phyloP scores from a whole-genome alignment of 2,329 filamentous ascomycete species.

The Arthrocladium fulminans region DNA sequence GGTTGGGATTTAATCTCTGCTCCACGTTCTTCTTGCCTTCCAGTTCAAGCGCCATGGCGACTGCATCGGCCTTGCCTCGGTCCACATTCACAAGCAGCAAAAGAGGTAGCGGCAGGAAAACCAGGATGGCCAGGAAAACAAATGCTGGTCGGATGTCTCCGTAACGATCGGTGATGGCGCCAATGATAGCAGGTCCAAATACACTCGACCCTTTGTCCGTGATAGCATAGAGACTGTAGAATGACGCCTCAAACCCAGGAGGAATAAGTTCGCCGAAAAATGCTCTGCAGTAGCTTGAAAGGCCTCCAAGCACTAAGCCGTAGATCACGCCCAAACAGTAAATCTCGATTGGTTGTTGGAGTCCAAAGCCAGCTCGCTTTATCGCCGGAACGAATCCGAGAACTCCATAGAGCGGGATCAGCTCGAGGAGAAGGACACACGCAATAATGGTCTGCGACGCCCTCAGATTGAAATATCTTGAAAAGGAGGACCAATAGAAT shows the following conservation, averaged over 20 bases:
- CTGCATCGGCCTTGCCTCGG: slow-evolving; percentile 61
- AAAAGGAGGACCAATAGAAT: slow-evolving; percentile 78
- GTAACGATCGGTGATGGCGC: slow-evolving; percentile 76
- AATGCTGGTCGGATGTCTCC: slow-evolving; percentile 80
- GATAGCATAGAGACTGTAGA: slow-evolving; percentile 93
- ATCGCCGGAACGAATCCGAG: slow-evolving; percentile 79
- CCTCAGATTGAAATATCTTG: slow-evolving; percentile 57
- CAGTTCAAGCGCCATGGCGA: slow-evolving; percentile 50
- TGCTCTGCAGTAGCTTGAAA: slow-evolving; percentile 84
- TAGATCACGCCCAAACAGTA: slow-evolving; percentile 85
- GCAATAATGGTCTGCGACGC: slow-evolving; percentile 83
- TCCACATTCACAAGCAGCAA: slow-evolving; percentile 82
- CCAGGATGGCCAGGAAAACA: slow-evolving; percentile 79
- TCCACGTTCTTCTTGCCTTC: slow-evolving; percentile 22
- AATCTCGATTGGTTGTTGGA: slow-evolving; percentile 97
- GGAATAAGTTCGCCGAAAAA: slow-evolving; percentile 91
- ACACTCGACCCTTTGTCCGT: slow-evolving; percentile 93
- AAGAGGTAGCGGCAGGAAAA: slow-evolving; percentile 73
- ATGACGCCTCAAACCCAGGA: slow-evolving; percentile 86
- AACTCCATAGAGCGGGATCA: slow-evolving; percentile 87
- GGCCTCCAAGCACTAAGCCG: slow-evolving; percentile 84
- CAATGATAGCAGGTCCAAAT: slow-evolving; percentile 90
- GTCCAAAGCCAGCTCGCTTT: slow-evolving; percentile 64
- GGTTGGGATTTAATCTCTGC: neutral
- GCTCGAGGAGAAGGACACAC: slow-evolving; percentile 83